Evolutionary conservation across 2,329 filamentous ascomycete genomes (phyloP), one percentile per base, ranked within the genome.

Genomic region (Trichophyton simii): DNA sequence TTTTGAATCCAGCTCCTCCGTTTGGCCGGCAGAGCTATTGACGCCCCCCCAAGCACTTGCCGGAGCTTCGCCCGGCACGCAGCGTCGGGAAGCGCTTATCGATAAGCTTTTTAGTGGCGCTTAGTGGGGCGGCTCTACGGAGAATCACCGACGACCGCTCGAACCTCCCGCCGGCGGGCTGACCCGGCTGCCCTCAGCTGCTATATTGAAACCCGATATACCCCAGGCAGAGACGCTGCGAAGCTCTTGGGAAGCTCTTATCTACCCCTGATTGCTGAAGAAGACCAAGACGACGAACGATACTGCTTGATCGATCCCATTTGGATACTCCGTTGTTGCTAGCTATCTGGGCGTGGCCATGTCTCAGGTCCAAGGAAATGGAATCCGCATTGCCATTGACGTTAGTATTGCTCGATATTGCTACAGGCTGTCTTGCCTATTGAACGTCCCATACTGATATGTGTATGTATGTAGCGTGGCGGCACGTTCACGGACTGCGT

Each of bases 401-500:
- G 71, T 72, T 63, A 67, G 69, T 67, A 58, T 41, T 34, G 4
- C 28, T 28, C 6, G 28, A 28, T 28, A 28, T 28, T 28, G 7
- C 28, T 28, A 28, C 28, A 31, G 28, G 15, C 34, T 58, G 11
- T 54, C 52, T 62, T 54, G 11, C 34, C 3, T 67, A 59, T 42
- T 31, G 61, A 31, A n/a, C 31, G 25, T 20, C 3, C 4, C 22
- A 38, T 63, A 25, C 62, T 63, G 42, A 38, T 59, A 25, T 34
- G 13, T 46, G 46, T 68, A 66, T 34, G 13, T 46, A 41, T 68
- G 66, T 72, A 86, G 75, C 86, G 91, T 64, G 91, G 91, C 66
- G 91, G 91, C 62, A 95, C 91, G 31, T 96, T 96, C 72, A 96
- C 91, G 44, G 91, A 96, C 75, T 95, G 90, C 71, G 88, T 95